Base-by-base conservation (phyloP, 495 filamentous ascomycete species). In the Penicillium arizonense region DNA sequence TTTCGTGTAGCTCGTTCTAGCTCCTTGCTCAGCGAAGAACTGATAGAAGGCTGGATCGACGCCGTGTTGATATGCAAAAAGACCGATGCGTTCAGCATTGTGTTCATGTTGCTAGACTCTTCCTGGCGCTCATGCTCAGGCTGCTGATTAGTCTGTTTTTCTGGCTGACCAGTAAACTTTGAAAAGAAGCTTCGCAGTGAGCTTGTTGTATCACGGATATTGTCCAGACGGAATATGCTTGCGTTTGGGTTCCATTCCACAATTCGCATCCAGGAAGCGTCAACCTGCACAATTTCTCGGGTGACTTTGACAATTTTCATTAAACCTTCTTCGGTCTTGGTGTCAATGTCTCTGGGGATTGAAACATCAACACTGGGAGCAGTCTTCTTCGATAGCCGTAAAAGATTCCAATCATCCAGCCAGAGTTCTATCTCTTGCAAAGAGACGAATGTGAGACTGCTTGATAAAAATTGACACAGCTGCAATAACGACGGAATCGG, bases 1-100 rank as follows among this genome's bases (percentile, higher is more conserved):
- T 99, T 99, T 68, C 97, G 96, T 3, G 95, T 97, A 20, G 95
- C 93, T 32, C 95, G 79, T 74, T 97, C 92, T n/a, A 97, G 79
- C 65, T 99, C 95, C 13, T 82, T 77, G 10, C 88, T 84, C 57
- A 97, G 87, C 34, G 72, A 77, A 26, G 75, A 64, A 40, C 76
- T 72, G 1, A 96, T 80, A 20, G 79, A 85, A 32, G 91, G 91
- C 35, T 79, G 74, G n/a, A 96, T 84, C 36, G 81, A 82, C 20
- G 90, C 91, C 0, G 90, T 91, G 35, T 87, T 95, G 33, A 95
- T 86, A 44, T 92, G 82, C 23, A 99, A 77, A 62, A 96, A 97
- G 18, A 96, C 87, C 33, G 84, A 87, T 2, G 89, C 90, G 5
- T 76, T 85, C 9, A 81, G 83, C 26, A 75, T 59, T 1, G 76